phyloP scores from a whole-genome alignment of 768 basidiomycete species.

The Boletus rex-veris region DNA sequence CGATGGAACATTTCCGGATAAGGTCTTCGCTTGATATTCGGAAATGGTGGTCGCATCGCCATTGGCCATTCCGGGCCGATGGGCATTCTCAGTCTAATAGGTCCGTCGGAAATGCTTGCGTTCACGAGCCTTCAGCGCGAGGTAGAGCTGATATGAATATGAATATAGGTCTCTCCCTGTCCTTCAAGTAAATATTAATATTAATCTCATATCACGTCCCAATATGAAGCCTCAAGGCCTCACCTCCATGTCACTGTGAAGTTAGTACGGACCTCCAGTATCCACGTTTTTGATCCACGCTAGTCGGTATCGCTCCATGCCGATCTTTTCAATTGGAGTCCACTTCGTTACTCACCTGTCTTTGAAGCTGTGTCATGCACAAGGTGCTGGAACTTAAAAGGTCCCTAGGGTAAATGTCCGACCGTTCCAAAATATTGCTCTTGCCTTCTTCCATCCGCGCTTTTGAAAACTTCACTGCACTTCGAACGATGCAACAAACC shows the following conservation, averaged over 20 bases:
- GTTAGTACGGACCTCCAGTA: background rate
- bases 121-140: background rate
- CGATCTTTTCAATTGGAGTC: background rate
- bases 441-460: background rate
- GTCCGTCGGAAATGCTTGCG: background rate
- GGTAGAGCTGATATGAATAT: background rate
- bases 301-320: background rate
- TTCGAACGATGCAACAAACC: slow-evolving; percentile 8
- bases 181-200: too few species aligned
- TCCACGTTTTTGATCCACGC: background rate
- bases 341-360: background rate
- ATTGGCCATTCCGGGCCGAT: background rate
- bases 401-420: background rate
- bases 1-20: slow-evolving; percentile 2
- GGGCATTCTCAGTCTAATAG: background rate
- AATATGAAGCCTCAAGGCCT: background rate
- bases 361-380: slow-evolving; percentile 12
- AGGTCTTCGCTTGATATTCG: background rate
- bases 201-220: background rate
- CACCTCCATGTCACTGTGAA: background rate
- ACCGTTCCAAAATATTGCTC: background rate
- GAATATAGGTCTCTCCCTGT: background rate
- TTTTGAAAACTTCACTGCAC: background rate
- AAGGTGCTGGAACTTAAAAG: slow-evolving; percentile 8
- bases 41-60: background rate